A percentile compares a stretch with the other conserved stretches of the same genome.
Evolutionary conservation across 345 rosid species (phyloP).

Genomic region (Citrus inodora): DNA sequence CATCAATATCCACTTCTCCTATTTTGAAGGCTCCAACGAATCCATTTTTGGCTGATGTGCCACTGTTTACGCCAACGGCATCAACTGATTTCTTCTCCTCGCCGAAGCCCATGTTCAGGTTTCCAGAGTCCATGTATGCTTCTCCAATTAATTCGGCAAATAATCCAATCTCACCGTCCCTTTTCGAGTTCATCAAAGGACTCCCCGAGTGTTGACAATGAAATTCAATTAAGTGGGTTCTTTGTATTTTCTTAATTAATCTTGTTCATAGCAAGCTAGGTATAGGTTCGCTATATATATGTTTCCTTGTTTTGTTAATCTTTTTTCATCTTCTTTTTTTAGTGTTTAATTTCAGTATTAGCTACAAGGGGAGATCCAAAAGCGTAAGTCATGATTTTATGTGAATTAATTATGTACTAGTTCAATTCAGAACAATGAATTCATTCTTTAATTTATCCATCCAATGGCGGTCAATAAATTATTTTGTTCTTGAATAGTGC

Average conservation of each 20-base stretch:
- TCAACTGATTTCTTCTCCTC: conserved; percentile 31
- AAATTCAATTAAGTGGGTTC: not conserved
- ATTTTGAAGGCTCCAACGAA: conserved; percentile 14
- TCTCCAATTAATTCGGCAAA: not conserved
- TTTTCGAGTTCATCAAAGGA: conserved; percentile 31
- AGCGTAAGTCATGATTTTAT: not conserved
- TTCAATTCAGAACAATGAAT: too few species aligned
- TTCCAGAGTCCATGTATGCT: conserved; percentile 11
- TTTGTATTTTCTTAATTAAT: not conserved
- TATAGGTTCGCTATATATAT: too few species aligned
- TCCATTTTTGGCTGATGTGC: conserved; percentile 26
- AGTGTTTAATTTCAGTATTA: not conserved
- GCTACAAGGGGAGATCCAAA: not conserved
- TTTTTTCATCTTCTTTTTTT: too few species aligned
- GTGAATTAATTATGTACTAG: not conserved
- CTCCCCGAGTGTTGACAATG: conserved; percentile 23
- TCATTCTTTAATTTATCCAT: too few species aligned
- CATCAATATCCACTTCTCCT: not conserved
- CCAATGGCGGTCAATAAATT: too few species aligned
- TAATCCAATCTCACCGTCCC: conserved; percentile 26
- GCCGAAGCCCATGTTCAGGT: conserved; percentile 22
- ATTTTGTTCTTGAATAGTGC: too few species aligned
- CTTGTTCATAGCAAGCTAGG: not conserved
- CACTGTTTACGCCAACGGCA: conserved; percentile 34
- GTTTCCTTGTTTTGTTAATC: too few species aligned